Base-by-base conservation (phyloP, 495 filamentous ascomycete genomes). In the Lasiosphaeria miniovina region DNA sequence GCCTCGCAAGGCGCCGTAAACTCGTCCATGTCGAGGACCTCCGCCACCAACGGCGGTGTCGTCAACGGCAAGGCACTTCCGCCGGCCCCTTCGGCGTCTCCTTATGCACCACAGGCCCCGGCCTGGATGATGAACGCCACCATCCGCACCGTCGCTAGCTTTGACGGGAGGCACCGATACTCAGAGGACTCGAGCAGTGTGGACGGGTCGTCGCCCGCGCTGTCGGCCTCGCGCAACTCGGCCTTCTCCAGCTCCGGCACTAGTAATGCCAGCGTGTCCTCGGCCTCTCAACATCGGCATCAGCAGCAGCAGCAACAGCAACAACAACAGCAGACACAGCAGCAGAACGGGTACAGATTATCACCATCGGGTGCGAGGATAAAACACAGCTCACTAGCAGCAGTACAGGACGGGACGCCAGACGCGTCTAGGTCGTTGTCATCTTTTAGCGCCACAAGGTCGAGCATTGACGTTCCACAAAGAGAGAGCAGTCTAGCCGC, bases 241-340 rank as follows among this genome's bases (percentile, higher is more conserved):
- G 72, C 69, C n/a, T 75, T 80, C 40, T 78, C 78, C 38, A 79
- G 77, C 66, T 79, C 77, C 9, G 60, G 76, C 32, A 74, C 73
- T 50, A 81, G 78, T 67, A 78, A 70, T 59, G 59, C 68, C 55
- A 81, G 75, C 66, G 71, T 70, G 53, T 66, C 66, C 15, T 77
- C 74, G 1, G 43, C 11, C 15, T 46, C 43, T 65, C 71, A 12
- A 52, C 60, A 10, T 78, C 75, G 7, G 52, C 60, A 72, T 4
- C 70, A 43, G 65, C 41, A 69, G 61, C 9, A 53, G 15, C 74
- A 72, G 5, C 70, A 43, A 66, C 41, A 69, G 59, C 9, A 53
- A 46, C 74, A 75, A 52, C 60, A 69, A 11, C 65, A 66, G 14
- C 61, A 72, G 5, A 70, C 41, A 65, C 41, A 69, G 61, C 9